phyloP scores from a whole-genome alignment of 2,329 filamentous ascomycete genomes.

The Fusarium brachygibbosum region DNA sequence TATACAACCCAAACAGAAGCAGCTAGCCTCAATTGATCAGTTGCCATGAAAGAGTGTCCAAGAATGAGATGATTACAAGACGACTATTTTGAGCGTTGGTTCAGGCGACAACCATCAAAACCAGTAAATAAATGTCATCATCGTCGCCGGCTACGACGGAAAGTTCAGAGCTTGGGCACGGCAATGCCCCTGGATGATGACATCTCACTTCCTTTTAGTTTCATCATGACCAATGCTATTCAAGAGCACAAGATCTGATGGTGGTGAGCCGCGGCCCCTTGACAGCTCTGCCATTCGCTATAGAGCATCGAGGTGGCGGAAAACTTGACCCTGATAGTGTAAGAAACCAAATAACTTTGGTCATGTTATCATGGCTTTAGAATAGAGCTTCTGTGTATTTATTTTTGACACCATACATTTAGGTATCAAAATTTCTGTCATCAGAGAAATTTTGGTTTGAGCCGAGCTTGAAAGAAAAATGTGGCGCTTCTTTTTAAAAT shows the following conservation, averaged over 20 bases:
- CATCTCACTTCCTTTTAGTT: conserved; percentile 35
- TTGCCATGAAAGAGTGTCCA: background rate
- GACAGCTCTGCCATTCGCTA: conserved; percentile 12
- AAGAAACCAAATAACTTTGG: background rate
- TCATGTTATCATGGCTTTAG: no score
- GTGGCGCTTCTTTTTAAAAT: conserved; percentile 29
- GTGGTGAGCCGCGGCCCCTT: conserved; percentile 29
- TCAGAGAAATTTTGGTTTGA: conserved; percentile 24
- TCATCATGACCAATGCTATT: conserved; percentile 26
- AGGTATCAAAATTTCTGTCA: background rate
- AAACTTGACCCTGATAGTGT: background rate
- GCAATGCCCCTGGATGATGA: conserved; percentile 43
- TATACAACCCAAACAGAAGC: conserved; percentile 1
- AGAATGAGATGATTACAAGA: conserved; percentile 7
- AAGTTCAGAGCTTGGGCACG: conserved; percentile 30
- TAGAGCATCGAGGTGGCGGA: background rate
- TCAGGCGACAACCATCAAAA: background rate
- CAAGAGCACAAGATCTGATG: conserved; percentile 25
- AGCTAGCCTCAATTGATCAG: background rate
- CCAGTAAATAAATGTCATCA: conserved; percentile 29
- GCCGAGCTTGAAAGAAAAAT: conserved; percentile 20
- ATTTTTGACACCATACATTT: background rate
- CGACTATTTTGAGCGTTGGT: background rate
- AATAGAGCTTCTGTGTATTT: background rate
- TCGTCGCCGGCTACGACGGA: conserved; percentile 35